Conservation (phyloP, 352 stramenopile genomes). For the Globisporangium abappressorium region DNA sequence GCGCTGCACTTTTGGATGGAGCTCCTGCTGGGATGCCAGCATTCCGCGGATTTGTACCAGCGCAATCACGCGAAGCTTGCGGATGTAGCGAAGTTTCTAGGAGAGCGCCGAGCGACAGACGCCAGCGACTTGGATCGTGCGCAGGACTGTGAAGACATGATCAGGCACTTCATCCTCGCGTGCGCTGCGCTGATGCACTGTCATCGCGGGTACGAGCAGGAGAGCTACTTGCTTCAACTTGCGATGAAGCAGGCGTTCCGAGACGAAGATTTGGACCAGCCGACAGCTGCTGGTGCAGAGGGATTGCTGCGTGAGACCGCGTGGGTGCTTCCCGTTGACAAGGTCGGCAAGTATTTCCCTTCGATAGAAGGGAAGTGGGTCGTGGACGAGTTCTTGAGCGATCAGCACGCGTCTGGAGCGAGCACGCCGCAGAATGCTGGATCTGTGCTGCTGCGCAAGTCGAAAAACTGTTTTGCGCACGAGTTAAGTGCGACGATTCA, state of each 20-base stretch:
- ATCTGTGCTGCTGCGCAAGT: slow-evolving; percentile 61
- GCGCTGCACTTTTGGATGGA: slow-evolving; percentile 54
- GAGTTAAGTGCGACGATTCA: slow-evolving; percentile 61
- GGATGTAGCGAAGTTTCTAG: slow-evolving; percentile 38
- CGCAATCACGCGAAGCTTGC: slow-evolving; percentile 41
- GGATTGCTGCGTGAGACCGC: slow-evolving; percentile 43
- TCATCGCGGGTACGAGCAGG: slow-evolving; percentile 64
- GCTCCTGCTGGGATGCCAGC: slow-evolving; percentile 76
- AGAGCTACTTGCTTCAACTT: slow-evolving; percentile 40
- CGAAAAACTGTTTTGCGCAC: slow-evolving; percentile 55
- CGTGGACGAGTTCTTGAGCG: slow-evolving; percentile 63
- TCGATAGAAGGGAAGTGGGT: slow-evolving; percentile 81
- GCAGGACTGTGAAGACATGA: slow-evolving; percentile 14
- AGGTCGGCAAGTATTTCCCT: slow-evolving; percentile 44
- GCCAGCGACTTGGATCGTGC: background rate
- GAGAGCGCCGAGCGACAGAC: slow-evolving; percentile 26
- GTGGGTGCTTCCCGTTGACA: slow-evolving; percentile 51
- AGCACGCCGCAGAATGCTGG: slow-evolving; percentile 51
- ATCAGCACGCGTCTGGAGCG: slow-evolving; percentile 43
- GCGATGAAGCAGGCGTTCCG: slow-evolving; percentile 37
- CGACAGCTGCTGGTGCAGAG: slow-evolving; percentile 42
- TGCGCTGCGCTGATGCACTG: slow-evolving; percentile 56
- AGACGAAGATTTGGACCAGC: slow-evolving; percentile 24
- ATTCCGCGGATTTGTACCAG: slow-evolving; percentile 58
- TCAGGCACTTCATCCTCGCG: slow-evolving; percentile 33